A percentile compares a stretch with the other conserved stretches of the same genome.
Evolutionary conservation across 176 grass and related monocot genomes (phyloP).

Genomic region (Oryza meyeriana): DNA sequence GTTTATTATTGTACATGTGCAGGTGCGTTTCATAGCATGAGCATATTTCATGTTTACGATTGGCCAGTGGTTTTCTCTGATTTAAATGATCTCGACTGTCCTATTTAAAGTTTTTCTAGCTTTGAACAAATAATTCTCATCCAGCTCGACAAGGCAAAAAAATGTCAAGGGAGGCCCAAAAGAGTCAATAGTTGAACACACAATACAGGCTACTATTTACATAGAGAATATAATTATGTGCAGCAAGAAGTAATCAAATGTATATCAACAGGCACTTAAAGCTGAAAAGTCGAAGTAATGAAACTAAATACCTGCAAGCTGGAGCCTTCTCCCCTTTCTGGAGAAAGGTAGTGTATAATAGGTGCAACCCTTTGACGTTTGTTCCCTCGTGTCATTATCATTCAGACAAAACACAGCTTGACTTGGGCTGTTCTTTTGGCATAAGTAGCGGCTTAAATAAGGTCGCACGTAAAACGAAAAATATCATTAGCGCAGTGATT

Average conservation of each 20-base stretch:
- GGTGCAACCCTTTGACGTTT: conserved; percentile 33
- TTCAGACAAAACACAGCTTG: neutral
- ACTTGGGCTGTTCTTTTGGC: too few species aligned
- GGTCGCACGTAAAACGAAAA: too few species aligned
- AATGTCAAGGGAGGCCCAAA: neutral
- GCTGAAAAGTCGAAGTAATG: conserved; percentile 3
- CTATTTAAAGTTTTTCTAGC: neutral
- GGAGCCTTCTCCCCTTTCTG: conserved; percentile 37
- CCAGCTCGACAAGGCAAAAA: neutral
- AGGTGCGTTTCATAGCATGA: too few species aligned
- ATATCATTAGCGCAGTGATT: too few species aligned
- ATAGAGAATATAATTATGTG: neutral
- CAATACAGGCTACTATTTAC: neutral
- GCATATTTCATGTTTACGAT: too few species aligned
- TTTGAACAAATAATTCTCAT: neutral
- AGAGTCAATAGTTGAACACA: neutral
- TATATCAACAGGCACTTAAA: neutral
- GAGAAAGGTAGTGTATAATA: conserved; percentile 19
- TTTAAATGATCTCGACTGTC: neutral
- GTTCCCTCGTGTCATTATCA: conserved; percentile 15
- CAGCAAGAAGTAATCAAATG: neutral
- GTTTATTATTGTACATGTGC: too few species aligned
- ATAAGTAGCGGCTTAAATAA: too few species aligned
- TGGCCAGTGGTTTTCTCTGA: too few species aligned
- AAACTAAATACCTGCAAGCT: conserved; percentile 45